phyloP scores from a whole-genome alignment of 495 filamentous ascomycete genomes.

The Talaromyces proteolyticus region DNA sequence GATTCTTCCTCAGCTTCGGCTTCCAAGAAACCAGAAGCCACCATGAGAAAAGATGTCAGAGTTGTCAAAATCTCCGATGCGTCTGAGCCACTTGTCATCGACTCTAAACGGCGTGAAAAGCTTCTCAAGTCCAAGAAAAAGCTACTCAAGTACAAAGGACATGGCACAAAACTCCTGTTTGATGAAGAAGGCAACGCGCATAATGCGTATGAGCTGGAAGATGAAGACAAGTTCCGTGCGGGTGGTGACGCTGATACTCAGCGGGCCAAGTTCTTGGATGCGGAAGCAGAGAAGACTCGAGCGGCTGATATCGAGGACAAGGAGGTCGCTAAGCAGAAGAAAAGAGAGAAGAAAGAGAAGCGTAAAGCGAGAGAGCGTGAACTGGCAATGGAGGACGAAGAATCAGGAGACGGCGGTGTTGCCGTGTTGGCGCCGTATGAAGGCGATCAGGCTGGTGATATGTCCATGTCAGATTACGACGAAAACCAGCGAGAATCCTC shows the following conservation, averaged over 20 bases:
- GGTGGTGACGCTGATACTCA: constrained; percentile 70
- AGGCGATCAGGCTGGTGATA: constrained; percentile 32
- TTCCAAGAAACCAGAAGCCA: constrained; percentile 6
- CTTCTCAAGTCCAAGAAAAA: constrained; percentile 92
- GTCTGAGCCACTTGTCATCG: constrained; percentile 67
- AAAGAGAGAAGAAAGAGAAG: constrained; percentile 81
- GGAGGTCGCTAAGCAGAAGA: constrained; percentile 69
- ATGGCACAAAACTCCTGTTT: constrained; percentile 77
- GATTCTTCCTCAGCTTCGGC: neutral
- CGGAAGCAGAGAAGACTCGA: constrained; percentile 65
- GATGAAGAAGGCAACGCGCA: constrained; percentile 88
- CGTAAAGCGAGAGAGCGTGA: constrained; percentile 67
- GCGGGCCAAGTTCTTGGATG: constrained; percentile 67
- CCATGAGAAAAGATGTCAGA: constrained; percentile 19
- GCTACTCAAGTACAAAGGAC: constrained; percentile 78
- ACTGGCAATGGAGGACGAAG: constrained; percentile 35
- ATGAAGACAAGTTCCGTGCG: constrained; percentile 70
- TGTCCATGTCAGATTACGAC: constrained; percentile 25
- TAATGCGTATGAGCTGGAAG: constrained; percentile 79
- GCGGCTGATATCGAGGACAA: constrained; percentile 80
- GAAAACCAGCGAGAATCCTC: constrained; percentile 9
- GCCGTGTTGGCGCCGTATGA: constrained; percentile 37
- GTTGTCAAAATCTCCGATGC: constrained; percentile 41
- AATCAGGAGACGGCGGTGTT: constrained; percentile 33
- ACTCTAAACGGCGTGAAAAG: constrained; percentile 90